Evolutionary conservation across 2,329 filamentous ascomycete species (phyloP).

Genomic region (Ciborinia camelliae): DNA sequence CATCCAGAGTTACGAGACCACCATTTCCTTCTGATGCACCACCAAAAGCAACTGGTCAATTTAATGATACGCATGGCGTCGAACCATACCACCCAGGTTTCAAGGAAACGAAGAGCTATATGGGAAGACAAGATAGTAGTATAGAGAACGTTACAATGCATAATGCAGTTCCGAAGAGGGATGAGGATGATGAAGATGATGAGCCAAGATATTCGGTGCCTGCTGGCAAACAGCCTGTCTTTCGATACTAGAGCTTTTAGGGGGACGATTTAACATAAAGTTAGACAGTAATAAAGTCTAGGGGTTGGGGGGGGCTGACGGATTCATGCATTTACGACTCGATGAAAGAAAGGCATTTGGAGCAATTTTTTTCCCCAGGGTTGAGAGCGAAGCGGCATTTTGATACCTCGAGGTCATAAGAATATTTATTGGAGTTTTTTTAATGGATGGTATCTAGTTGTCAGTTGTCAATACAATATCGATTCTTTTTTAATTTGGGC

Average conservation of each 20-base stretch:
- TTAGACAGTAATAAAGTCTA: background rate
- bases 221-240: slow-evolving; percentile 30
- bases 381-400: slow-evolving; percentile 18
- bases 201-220: slow-evolving; percentile 21
- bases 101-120: slow-evolving; percentile 31
- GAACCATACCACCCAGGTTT: slow-evolving; percentile 40
- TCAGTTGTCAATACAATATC: background rate
- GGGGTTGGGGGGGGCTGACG: background rate
- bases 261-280: background rate
- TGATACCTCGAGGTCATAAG: slow-evolving; percentile 19
- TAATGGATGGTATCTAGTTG: background rate
- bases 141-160: slow-evolving; percentile 31
- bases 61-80: slow-evolving; percentile 33
- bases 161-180: slow-evolving; percentile 28
- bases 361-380: background rate
- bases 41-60: slow-evolving; percentile 28
- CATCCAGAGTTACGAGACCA: slow-evolving; percentile 18
- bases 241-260: slow-evolving; percentile 28
- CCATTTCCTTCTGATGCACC: slow-evolving; percentile 32
- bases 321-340: slow-evolving; percentile 8
- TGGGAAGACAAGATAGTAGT: slow-evolving; percentile 32
- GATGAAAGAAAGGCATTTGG: slow-evolving; percentile 15
- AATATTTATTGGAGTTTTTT: background rate
- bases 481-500: background rate
- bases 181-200: slow-evolving; percentile 22